Conservation (phyloP, 441 rosid genomes). For the Mallotus japonicus region DNA sequence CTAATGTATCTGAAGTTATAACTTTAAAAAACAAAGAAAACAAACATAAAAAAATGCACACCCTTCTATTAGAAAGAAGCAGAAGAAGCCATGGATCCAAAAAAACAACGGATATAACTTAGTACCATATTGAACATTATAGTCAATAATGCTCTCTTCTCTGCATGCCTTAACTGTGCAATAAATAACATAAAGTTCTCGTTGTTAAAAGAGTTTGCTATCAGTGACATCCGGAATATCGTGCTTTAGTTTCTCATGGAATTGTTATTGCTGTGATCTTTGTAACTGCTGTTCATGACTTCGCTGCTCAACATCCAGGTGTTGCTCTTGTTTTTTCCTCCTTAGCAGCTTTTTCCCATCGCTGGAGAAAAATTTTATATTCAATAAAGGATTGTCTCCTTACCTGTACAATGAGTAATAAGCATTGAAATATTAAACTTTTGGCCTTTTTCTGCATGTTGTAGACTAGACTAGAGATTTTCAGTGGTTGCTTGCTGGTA, state of each 20-base stretch:
- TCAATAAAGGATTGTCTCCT: conserved; percentile 60
- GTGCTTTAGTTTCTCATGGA: conserved; percentile 56
- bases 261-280: conserved; percentile 56
- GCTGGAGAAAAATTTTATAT: conserved; percentile 35
- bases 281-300: conserved; percentile 27
- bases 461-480: too few relatives aligned
- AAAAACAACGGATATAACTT: too few relatives aligned
- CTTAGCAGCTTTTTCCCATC: conserved; percentile 50
- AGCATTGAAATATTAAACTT: neutral
- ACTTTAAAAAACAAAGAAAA: too few relatives aligned
- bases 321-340: conserved; percentile 25
- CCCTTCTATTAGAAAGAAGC: too few relatives aligned
- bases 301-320: conserved; percentile 37
- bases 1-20: too few relatives aligned
- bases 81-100: too few relatives aligned
- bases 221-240: conserved; percentile 43
- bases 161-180: neutral
- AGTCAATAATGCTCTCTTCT: neutral
- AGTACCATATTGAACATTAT: too few relatives aligned
- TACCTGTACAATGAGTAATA: conserved; percentile 38
- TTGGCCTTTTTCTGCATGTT: neutral
- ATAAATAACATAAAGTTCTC: neutral
- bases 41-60: too few relatives aligned
- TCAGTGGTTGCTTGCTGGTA: too few relatives aligned
- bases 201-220: too few relatives aligned